Base-by-base conservation (phyloP, 1,139 yeast genomes). In the Kluyveromyces marxianus region DNA sequence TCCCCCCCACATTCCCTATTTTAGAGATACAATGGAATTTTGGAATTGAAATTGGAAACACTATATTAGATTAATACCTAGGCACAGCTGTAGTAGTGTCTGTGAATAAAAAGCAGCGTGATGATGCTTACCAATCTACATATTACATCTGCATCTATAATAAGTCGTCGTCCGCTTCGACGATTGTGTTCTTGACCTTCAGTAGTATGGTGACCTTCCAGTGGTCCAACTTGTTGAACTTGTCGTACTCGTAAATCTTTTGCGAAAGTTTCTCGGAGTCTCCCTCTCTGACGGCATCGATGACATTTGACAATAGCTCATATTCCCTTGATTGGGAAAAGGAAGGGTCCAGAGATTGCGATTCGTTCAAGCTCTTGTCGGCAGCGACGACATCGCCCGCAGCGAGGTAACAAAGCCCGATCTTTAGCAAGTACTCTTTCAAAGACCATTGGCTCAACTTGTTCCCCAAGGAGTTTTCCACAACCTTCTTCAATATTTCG, bases 121-220 rank as follows among this genome's bases (percentile, higher is more conserved):
- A 14, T 14, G 21, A 14, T 14, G 21, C 21, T 14, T 14, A 14
- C 21, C 21, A 14, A 14, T 14, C 21, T 14, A 14, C 21, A 14
- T 14, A n/a, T n/a, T 21, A 33, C 5, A 7, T 33, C 21, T 4
- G 36, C n/a, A n/a, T 33, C 50, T 48, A 60, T 45, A 60, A 53
- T 25, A 62, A 47, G 52, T 78, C 82, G 48, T 87, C 95, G 47
- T 85, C 95, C 42, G 81, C 84, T 49, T 79, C 83, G 41, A 79
- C 78, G 44, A 87, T 83, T 5, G 77, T 69, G 54, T 77, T 83
- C 72, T 92, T 92, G 57, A 92, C 81, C 67, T 83, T 83, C 59
- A 90, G 75, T 55, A 94, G 74, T 47, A 92, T 72, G 35, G 86
- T 81, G n/a, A 96, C 87, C 71, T 87, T 89, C 81, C 95, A 83